Evolutionary conservation across 202 grass and related monocot species (phyloP), one percentile per base, ranked within the genome.

Genomic region (Musa balbisiana): DNA sequence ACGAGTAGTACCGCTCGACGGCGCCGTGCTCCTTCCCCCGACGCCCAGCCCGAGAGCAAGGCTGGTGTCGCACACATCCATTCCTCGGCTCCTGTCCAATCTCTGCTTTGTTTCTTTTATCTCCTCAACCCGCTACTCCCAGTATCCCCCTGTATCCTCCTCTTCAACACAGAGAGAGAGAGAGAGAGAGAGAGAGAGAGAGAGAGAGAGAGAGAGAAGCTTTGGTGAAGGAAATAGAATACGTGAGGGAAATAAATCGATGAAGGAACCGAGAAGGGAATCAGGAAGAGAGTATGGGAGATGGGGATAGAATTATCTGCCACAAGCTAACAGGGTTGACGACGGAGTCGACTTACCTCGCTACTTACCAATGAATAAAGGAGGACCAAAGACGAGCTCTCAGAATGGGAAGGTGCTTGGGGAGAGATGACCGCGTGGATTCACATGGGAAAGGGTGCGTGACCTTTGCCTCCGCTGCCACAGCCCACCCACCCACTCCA

Each of bases 361-460:
- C 26, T 25, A 43, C 33, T 25, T 43, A 21, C 26, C 8, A 62
- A 50, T 43, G 17, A 19, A 55, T 20, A 72, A 74, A 20, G 11
- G 0, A 16, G 20, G 19, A 22, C 13, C 2, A 53, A 1, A 8
- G 6, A 10, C 11, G 10, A 10, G 21, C 14, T 43, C 3, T 33
- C 5, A 43, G 15, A 26, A 75, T 20, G 3, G 72, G 25, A 55
- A 58, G 22, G 53, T 64, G 27, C 2, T 43, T 5, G 51, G 52
- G 20, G 24, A 43, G 64, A 55, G 76, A 78, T 20, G 62, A 78
- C 52, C 58, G 29, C 77, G 53, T 79, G 77, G 77, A 79, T 79
- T 70, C 77, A 79, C 77, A 77, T 67, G 53, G 53, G 76, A 15
- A 59, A 22, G n/a, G 11, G 33, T 6, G 33, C 33, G 33, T 3